These are phyloP conservation scores for Verbascum thapsus DNA, from an alignment of 257 asterid species.

Conservation along the genomic window DNA sequence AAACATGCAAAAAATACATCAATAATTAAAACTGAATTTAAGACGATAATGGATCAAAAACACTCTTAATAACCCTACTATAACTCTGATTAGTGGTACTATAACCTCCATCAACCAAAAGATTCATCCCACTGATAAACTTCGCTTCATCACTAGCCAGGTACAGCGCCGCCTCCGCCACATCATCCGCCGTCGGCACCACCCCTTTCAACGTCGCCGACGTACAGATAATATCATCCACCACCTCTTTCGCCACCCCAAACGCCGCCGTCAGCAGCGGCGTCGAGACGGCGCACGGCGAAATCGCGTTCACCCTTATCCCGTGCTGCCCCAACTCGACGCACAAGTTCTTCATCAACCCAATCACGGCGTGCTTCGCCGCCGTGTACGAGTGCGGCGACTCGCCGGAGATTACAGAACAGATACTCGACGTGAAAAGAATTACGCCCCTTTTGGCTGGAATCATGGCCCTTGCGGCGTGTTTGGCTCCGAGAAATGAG, in stretches of 20 bases:
- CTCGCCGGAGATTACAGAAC: constrained; percentile 59
- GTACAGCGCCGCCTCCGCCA: constrained; percentile 82
- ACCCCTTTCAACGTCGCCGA: constrained; percentile 69
- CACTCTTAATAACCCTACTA: constrained; percentile 34
- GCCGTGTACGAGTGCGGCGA: constrained; percentile 61
- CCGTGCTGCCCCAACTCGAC: constrained; percentile 77
- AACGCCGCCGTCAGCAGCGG: constrained; percentile 50
- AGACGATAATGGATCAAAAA: constrained; percentile 20
- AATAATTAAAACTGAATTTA: neutral
- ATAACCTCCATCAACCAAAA: constrained; percentile 78
- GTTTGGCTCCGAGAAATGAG: constrained; percentile 65
- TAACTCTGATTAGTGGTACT: constrained; percentile 65
- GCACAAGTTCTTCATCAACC: constrained; percentile 60
- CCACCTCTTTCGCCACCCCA: constrained; percentile 49
- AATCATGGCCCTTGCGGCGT: constrained; percentile 77
- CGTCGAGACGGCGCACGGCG: constrained; percentile 80
- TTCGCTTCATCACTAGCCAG: constrained; percentile 61
- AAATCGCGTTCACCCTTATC: constrained; percentile 64
- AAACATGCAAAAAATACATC: no score
- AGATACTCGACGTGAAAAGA: constrained; percentile 58
- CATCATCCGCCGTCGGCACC: constrained; percentile 60
- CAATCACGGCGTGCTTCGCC: constrained; percentile 79
- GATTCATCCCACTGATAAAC: constrained; percentile 73
- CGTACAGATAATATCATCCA: constrained; percentile 52
- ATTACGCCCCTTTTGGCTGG: constrained; percentile 64